phyloP scores from a whole-genome alignment of 805 yeast genomes.

The Candida nonsorbophila region DNA sequence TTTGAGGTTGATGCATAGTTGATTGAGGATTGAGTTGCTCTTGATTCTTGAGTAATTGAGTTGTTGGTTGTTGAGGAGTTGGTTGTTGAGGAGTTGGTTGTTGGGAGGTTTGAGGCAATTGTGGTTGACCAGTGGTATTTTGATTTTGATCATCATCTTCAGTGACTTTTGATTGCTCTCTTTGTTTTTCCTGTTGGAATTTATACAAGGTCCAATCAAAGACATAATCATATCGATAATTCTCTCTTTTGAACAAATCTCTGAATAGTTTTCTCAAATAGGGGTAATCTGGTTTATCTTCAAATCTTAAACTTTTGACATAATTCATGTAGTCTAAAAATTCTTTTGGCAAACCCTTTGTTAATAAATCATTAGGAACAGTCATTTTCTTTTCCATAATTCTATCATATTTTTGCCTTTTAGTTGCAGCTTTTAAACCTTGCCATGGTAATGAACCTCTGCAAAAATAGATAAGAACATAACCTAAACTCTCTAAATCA shows the following conservation, averaged over 20 bases:
- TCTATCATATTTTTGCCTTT: conserved; percentile 94
- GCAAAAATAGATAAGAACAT: conserved; percentile 89
- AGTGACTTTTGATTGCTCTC: conserved; percentile 33
- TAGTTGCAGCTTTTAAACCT: conserved; percentile 94
- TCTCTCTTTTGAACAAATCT: conserved; percentile 82
- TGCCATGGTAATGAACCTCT: conserved; percentile 98
- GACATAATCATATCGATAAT: conserved; percentile 86
- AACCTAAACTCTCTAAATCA: conserved; percentile 91
- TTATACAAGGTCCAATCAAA: conserved; percentile 96
- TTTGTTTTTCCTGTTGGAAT: conserved; percentile 56
- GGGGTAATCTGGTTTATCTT: conserved; percentile 92
- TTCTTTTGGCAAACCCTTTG: conserved; percentile 89
- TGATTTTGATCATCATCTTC: conserved; percentile 20
- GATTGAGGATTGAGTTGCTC: conserved; percentile 6
- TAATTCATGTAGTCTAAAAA: conserved; percentile 84
- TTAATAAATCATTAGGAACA: conserved; percentile 77
- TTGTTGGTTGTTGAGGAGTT: conserved; percentile 14
- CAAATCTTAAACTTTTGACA: conserved; percentile 85
- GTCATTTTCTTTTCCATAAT: conserved; percentile 94
- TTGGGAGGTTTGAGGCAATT: conserved; percentile 8
- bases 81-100: conserved; percentile 12
- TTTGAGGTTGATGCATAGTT: conserved; percentile 1
- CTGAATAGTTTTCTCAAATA: conserved; percentile 85
- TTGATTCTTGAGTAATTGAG: conserved; percentile 6
- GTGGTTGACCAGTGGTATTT: conserved; percentile 10